Evolutionary conservation across 805 yeast genomes (phyloP).

Genomic region (Starmerella tilneyi): DNA sequence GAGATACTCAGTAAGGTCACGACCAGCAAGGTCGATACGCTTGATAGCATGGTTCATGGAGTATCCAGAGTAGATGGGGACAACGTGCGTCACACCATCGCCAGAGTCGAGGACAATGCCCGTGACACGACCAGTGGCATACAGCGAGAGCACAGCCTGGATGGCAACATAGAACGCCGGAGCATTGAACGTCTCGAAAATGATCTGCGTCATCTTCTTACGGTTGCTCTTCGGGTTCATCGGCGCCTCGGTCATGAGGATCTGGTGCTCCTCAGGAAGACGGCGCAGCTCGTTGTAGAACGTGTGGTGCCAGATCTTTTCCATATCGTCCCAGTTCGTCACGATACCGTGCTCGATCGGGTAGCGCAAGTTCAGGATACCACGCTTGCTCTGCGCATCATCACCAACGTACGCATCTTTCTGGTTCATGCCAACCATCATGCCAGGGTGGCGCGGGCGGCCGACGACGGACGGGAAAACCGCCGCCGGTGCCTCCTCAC

Average conservation of each 20-base stretch:
- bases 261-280: constrained; percentile 99
- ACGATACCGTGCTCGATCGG: constrained; percentile 99
- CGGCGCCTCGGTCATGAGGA: constrained; percentile 98
- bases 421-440: constrained; percentile 99
- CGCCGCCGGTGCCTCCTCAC: constrained; percentile 99
- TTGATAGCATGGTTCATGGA: constrained; percentile 96
- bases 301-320: constrained; percentile 99
- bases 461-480: constrained; percentile 99
- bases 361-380: constrained; percentile 96
- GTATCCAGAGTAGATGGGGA: constrained; percentile 99
- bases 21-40: constrained; percentile 98
- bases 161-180: constrained; percentile 99
- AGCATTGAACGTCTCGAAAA: constrained; percentile 98
- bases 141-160: constrained; percentile 95
- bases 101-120: constrained; percentile 99
- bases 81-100: constrained; percentile 99
- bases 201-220: constrained; percentile 99
- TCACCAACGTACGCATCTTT: constrained; percentile 99
- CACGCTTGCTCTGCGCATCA: constrained; percentile 99
- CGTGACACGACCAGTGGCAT: constrained; percentile 99
- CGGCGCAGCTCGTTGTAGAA: constrained; percentile 99
- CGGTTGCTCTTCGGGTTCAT: constrained; percentile 99
- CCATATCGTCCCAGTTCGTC: constrained; percentile 99
- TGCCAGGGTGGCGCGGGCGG: constrained; percentile 99
- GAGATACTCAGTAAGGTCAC: constrained; percentile 97